Evolutionary conservation across 192 early-diverging fungal species (phyloP), one percentile per base, ranked within the genome.

Genomic region (Backusella sp.): DNA sequence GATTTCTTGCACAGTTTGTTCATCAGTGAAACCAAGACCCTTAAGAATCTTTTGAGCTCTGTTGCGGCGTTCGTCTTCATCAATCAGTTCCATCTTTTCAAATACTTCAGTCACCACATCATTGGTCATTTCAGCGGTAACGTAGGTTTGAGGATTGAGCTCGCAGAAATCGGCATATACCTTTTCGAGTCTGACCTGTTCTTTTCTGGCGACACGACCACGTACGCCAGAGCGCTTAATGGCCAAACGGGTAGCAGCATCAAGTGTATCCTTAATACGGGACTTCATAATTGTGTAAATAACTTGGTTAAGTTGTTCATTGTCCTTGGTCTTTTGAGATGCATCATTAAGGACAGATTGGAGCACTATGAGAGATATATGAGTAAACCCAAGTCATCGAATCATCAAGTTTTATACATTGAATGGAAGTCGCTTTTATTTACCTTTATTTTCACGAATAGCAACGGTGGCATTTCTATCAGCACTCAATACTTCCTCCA

Each of bases 21-120:
- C 84, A 19, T 87, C 80, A 4, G 87, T 77, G 62, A 98, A 94
- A 1, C 93, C 94, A 44, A 98, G 84, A 66, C 94, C 90, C 21
- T 78, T 79, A 41, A 97, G 83, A 56, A 98, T 91, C 53, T 88
- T 86, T 6, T 87, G 83, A 19, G 93, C 95, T 37, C 87, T 87
- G 14, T 90, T 84, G 76, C 92, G 88, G 34, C 88, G 86, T 46
- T 90, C 85, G 19, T 90, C 88, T 7, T 85, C 84, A n/a, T 90
- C 86, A 76, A 91, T 89, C 52, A 86, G 77, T 78, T 89, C 87
- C 21, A 90, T 77, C 76, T 90, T 88, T 11, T 78, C 81, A 67
- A 88, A 89, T 34, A 93, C 85, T 19, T 83, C 76, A 8, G 86
- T 79, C 32, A 91, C 79, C 66, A 91, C 84, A n/a, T 89, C 84